phyloP scores from a whole-genome alignment of 2,329 filamentous ascomycete genomes.

The Curvularia lunata region DNA sequence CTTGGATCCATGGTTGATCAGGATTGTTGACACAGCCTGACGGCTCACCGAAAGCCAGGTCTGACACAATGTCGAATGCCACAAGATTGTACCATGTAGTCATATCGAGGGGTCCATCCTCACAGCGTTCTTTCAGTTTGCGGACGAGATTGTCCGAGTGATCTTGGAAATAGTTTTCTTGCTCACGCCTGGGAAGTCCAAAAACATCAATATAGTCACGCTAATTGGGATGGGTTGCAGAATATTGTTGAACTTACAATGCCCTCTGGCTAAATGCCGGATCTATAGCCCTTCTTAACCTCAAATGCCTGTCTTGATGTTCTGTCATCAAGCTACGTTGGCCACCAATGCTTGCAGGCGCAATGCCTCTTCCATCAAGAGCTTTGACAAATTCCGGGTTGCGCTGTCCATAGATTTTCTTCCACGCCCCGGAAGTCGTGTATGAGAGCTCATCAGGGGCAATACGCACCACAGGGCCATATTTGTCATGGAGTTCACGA shows the following conservation, averaged over 20 bases:
- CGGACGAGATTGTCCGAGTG: constrained; percentile 13
- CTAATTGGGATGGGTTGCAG: background rate
- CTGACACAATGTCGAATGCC: constrained; percentile 12
- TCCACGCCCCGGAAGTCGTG: constrained; percentile 11
- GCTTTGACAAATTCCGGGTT: constrained; percentile 13
- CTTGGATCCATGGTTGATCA: constrained; percentile 15
- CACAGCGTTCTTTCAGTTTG: constrained; percentile 1
- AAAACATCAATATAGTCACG: background rate
- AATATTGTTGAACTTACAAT: constrained; percentile 1
- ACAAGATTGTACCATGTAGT: constrained; percentile 13
- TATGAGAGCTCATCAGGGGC: constrained; percentile 13
- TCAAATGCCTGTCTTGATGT: constrained; percentile 14
- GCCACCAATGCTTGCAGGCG: constrained; percentile 13
- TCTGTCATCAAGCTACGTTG: constrained; percentile 17
- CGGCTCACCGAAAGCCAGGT: constrained; percentile 13
- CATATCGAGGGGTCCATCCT: constrained; percentile 8
- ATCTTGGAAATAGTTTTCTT: constrained; percentile 11
- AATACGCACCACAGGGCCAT: constrained; percentile 11
- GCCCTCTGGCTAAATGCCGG: constrained; percentile 14
- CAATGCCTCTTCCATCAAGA: constrained; percentile 14
- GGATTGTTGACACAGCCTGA: constrained; percentile 15
- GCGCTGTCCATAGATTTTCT: constrained; percentile 17
- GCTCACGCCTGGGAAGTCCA: constrained; percentile 6
- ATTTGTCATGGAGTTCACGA: constrained; percentile 8
- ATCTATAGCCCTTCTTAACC: constrained; percentile 14